Evolutionary conservation across 2,329 filamentous ascomycete genomes (phyloP), one percentile per base, ranked within the genome.

Genomic region (Juglanconis juglandina): DNA sequence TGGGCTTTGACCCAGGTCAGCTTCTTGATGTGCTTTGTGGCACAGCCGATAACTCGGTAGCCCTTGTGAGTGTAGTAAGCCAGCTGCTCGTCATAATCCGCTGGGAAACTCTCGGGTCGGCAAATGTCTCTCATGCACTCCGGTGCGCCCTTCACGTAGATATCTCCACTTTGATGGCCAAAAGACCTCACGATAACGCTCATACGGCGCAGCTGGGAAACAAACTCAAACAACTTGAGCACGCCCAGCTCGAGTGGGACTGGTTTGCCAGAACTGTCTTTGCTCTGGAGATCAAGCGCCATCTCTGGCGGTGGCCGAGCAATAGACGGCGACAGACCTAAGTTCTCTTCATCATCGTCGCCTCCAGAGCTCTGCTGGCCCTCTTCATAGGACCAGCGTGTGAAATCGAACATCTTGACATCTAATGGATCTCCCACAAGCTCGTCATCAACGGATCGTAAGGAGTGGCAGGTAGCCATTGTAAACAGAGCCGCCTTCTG

Each of bases 331-430:
- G 89, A 88, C 42, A 97, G 81, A 7, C 88, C 87, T 4, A 83
- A 80, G 68, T 88, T 88, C 60, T 93, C 89, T 51, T 94, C 91
- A 24, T 91, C 88, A 53, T 90, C 86, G 47, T 81, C 81, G 56
- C 85, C 85, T 34, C 81, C 83, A 32, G 81, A 75, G 56, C 82
- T 82, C 66, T 93, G 87, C 50, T 87, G 87, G 2, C 92, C 92
- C 77, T 99, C 95, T 71, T 96, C 90, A 67, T 91, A 99, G 3
- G 86, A 84, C 95, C 95, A 99, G 5, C 85, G 84, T 0, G 95
- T 98, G 67, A 96, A 99, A 65, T 96, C 89, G 71, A 99, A 99
- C 95, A 99, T 99, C 72, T 98, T 98, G 60, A 97, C 81, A 72
- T 99, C 95, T 1, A 99, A 80, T 4, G 96, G 95, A 69, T 99